These are phyloP conservation scores for Hypholoma sublateritium DNA, from an alignment of 768 basidiomycete species.

Conservation along the genomic window DNA sequence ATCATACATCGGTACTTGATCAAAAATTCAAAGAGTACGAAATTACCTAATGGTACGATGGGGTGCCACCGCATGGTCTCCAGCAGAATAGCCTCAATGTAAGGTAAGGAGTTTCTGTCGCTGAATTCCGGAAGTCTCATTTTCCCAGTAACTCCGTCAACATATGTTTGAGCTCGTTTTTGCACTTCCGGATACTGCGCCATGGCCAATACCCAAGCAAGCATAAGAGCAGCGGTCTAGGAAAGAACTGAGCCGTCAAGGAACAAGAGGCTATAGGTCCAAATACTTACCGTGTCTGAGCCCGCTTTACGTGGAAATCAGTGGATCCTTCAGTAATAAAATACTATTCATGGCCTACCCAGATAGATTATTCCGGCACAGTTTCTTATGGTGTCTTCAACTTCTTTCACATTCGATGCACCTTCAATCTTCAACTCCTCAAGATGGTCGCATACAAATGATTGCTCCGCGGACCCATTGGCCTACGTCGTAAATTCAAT, in stretches of 20 bases:
- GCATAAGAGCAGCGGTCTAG: slow-evolving; percentile 26
- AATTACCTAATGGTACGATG: slow-evolving; percentile 36
- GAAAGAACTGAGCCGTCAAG: not conserved
- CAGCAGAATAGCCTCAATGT: slow-evolving; percentile 39
- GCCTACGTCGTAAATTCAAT: slow-evolving; percentile 11
- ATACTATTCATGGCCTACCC: slow-evolving; percentile 6
- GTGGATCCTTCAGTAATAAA: not conserved
- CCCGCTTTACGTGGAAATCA: not conserved
- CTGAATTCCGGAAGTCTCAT: slow-evolving; percentile 41
- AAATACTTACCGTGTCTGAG: slow-evolving; percentile 2
- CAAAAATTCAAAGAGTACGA: not conserved
- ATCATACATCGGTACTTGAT: slow-evolving; percentile 1
- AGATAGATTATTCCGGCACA: slow-evolving; percentile 35
- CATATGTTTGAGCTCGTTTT: slow-evolving; percentile 40
- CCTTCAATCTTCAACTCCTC: slow-evolving; percentile 18
- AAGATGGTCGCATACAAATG: slow-evolving; percentile 26
- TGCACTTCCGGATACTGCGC: slow-evolving; percentile 41
- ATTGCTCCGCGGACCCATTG: slow-evolving; percentile 22
- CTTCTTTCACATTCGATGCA: slow-evolving; percentile 14
- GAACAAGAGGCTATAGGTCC: not conserved
- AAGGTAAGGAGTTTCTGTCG: slow-evolving; percentile 40
- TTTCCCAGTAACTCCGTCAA: slow-evolving; percentile 40
- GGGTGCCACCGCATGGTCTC: slow-evolving; percentile 44
- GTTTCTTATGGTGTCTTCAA: slow-evolving; percentile 35
- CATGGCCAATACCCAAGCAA: slow-evolving; percentile 34